Conservation (phyloP, 2,329 filamentous ascomycete genomes). For the Coniella lustricola region DNA sequence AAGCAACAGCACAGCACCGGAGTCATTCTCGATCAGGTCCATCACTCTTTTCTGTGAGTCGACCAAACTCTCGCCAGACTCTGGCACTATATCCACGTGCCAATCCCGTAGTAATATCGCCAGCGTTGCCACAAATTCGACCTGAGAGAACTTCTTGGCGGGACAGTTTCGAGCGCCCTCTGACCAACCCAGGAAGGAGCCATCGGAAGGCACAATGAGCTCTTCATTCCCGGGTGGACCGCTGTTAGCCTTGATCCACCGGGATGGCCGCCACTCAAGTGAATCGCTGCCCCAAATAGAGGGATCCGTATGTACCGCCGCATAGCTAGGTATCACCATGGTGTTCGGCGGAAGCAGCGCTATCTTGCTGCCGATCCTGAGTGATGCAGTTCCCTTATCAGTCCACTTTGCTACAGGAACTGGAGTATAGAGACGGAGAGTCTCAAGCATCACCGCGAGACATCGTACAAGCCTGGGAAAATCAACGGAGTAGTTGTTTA, state of each 20-base stretch:
- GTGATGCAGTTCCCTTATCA: not conserved
- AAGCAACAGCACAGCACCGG: conserved; percentile 19
- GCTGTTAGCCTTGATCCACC: conserved; percentile 20
- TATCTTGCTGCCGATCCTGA: conserved; percentile 16
- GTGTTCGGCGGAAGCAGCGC: conserved; percentile 18
- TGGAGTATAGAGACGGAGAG: conserved; percentile 33
- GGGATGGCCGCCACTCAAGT: conserved; percentile 20
- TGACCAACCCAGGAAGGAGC: conserved; percentile 24
- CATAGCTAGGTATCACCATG: conserved; percentile 18
- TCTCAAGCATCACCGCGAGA: conserved; percentile 34
- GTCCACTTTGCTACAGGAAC: conserved; percentile 17
- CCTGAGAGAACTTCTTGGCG: conserved; percentile 26
- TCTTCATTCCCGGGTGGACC: conserved; percentile 3
- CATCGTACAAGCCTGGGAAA: conserved; percentile 36
- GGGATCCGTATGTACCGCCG: conserved; percentile 21
- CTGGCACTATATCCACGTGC: conserved; percentile 18
- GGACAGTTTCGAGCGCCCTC: conserved; percentile 25
- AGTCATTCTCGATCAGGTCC: conserved; percentile 19
- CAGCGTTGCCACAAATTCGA: conserved; percentile 27
- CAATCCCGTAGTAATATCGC: conserved; percentile 21
- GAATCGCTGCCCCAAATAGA: conserved; percentile 22
- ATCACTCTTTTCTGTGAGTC: conserved; percentile 17
- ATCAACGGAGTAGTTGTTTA: conserved; percentile 23
- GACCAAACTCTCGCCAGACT: conserved; percentile 17
- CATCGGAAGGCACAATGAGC: conserved; percentile 10